Base-by-base conservation (phyloP, 2,329 filamentous ascomycete genomes). In the Cadophora gregata region DNA sequence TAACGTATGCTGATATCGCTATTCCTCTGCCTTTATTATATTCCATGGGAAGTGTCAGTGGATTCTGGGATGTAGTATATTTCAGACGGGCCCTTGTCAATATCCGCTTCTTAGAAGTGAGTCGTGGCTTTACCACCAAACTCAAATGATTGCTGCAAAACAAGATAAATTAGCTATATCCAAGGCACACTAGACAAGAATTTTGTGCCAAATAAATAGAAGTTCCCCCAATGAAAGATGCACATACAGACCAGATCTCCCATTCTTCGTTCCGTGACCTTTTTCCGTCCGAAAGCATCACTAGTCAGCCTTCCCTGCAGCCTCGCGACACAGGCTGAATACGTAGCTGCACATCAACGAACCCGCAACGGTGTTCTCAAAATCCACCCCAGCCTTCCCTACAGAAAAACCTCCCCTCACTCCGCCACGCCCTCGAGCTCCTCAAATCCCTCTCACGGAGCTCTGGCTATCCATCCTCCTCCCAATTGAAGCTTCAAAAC, bases 301-400 rank as follows among this genome's bases (percentile, higher is more conserved):
- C 51, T 31, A 51, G 48, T 36, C 12, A 71, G 70, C 66, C 70
- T 67, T 68, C 61, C 69, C 65, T 68, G 63, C 70, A 75, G 74
- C 74, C 73, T 75, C 64, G 73, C 70, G 61, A 62, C 67, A 64
- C 71, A 73, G 74, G 69, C 71, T 73, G 72, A 74, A 69, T 58
- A 68, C 62, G 64, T 53, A 53, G 50, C 50, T 19, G 14, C 50
- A 66, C 67, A 65, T 33, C 59, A n/a, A 12, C 42, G 14, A 50
- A 50, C 12, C 60, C 63, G 74, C 68, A 73, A 75, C 69, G 67
- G 71, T 75, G 73, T 75, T 71, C 73, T 69, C 67, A 71, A 50
- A n/a, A 50, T 24, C 42, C 42, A 72, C 60, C 64, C n/a, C 64
- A 62, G 60, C 29, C 47, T 58, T 61, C 67, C 56, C 51, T 6